Evolutionary conservation across 768 basidiomycete genomes (phyloP), one percentile per base, ranked within the genome.

Genomic region (Psilocybe cyanescens): DNA sequence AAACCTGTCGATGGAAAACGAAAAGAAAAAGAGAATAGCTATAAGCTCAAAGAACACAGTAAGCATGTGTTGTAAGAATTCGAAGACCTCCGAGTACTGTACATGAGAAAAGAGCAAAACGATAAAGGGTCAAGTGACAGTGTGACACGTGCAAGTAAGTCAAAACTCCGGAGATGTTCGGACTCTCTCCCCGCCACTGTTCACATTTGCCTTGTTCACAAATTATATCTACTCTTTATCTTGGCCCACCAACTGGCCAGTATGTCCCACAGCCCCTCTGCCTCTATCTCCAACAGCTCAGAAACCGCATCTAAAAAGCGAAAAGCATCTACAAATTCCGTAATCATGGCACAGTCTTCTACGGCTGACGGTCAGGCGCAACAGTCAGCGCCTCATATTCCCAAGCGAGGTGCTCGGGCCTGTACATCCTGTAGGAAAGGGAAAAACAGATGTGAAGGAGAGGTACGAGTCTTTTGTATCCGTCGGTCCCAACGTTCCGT

Each of bases 401-500:
- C 92, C 47, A 95, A 94, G 83, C 83, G 92, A 68, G 93, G 93
- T n/a, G 91, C 92, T 58, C 81, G 92, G 65, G 93, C 93, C 57
- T 95, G 93, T 74, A 94, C 92, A 14, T 86, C 89, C 65, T 95
- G 93, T 76, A 87, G 93, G 73, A 93, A 92, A 69, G 93, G 93
- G 60, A 95, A 95, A 81, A 95, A 95, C 80, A 82, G 93, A 74
- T 95, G 94, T 72, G 94, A 95, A 79, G 92, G 93, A 76, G 93
- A 94, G 85, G 92, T 92, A 71, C 39, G 70, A 57, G 33, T 60
- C 66, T 72, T 84, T 72, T 64, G 63, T 66, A 67, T 54, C 61
- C 65, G 62, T 72, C 68, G 67, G 68, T 72, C 72, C 65, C 68
- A 69, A 74, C 78, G 81, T 75, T 78, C 80, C 81, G 78, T 73